Evolutionary conservation across 2,329 filamentous ascomycete genomes (phyloP), one percentile per base, ranked within the genome.

Genomic region (Tolypocladium paradoxum): DNA sequence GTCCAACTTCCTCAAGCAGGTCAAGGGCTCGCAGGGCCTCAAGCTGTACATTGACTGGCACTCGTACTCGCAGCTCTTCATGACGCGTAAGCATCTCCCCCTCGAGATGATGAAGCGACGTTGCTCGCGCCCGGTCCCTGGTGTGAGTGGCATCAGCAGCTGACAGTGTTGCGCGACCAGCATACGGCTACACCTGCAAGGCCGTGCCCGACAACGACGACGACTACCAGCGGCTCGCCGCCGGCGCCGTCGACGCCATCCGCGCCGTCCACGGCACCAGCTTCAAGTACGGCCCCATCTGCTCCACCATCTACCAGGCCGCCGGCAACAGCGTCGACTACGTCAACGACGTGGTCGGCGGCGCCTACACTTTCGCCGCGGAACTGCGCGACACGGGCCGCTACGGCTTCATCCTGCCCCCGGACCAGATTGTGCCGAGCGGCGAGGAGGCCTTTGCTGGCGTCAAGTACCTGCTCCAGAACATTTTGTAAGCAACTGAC

Each of bases 41-140:
- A 77, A 79, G 60, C 70, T 84, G 2, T 87, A 78, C 66, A 78
- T 86, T 57, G 83, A 87, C 66, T 81, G 78, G 62, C 83, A 87
- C 67, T 75, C 79, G 0, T 87, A 84, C 67, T 77, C 75, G 12
- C 82, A 85, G 53, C 70, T 80, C 34, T 75, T 84, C 54, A 76
- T 82, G 65, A 73, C 69, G 78, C 80, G 63, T 84, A 79, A 68
- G 76, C n/a, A n/a, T 84, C 58, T 70, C 78, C 57, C 74, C 76
- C 3, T 27, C 5, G 8, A n/a, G 24, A 6, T 8, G 24, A 27
- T 12, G 22, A 3, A 11, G 6, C 14, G 35, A 37, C 35, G 63
- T 79, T 35, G 74, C 76, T 16, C 12, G 46, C 36, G n/a, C 9
- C 37, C 6, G 37, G 18, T 29, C 9, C 12, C n/a, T 18, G 14